A percentile compares a stretch with the other conserved stretches of the same genome.
phyloP scores from a whole-genome alignment of 2,329 filamentous ascomycete species.

The Aspergillus niger region DNA sequence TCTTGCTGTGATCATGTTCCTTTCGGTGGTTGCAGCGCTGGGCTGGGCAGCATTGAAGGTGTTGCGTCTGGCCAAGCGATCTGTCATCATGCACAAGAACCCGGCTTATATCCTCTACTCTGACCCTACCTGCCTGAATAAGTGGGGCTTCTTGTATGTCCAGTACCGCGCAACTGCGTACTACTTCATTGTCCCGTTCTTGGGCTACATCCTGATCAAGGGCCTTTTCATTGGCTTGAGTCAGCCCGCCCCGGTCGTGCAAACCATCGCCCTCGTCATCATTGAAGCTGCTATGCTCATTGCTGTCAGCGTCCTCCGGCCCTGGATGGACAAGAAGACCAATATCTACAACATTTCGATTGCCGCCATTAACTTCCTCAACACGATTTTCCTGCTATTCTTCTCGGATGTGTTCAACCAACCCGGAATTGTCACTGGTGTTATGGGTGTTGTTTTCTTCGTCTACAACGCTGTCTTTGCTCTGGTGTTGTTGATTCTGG shows the following conservation, averaged over 20 bases:
- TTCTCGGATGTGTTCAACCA: conserved; percentile 86
- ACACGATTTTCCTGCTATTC: conserved; percentile 83
- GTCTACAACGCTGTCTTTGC: conserved; percentile 83
- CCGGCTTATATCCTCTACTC: conserved; percentile 97
- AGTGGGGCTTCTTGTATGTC: conserved; percentile 97
- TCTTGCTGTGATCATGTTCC: conserved; percentile 83
- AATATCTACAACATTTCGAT: conserved; percentile 97
- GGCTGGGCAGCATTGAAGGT: conserved; percentile 89
- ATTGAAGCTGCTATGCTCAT: conserved; percentile 80
- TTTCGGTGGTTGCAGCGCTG: conserved; percentile 76
- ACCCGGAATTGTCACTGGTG: conserved; percentile 78
- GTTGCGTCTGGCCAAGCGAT: conserved; percentile 82
- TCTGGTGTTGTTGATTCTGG: conserved; percentile 77
- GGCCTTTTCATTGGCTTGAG: conserved; percentile 82
- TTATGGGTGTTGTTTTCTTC: conserved; percentile 88
- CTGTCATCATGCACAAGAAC: conserved; percentile 89
- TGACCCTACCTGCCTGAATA: conserved; percentile 89
- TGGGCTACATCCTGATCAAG: conserved; percentile 82
- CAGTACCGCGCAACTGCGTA: conserved; percentile 95
- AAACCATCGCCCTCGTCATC: conserved; percentile 79
- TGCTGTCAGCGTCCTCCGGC: conserved; percentile 74
- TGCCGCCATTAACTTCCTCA: conserved; percentile 84
- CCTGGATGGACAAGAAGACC: conserved; percentile 99
- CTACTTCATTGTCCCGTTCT: conserved; percentile 84
- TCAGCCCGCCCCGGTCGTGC: conserved; percentile 69